These are phyloP conservation scores for Plantago ovata DNA, from an alignment of 257 asterid species.

Conservation along the genomic window DNA sequence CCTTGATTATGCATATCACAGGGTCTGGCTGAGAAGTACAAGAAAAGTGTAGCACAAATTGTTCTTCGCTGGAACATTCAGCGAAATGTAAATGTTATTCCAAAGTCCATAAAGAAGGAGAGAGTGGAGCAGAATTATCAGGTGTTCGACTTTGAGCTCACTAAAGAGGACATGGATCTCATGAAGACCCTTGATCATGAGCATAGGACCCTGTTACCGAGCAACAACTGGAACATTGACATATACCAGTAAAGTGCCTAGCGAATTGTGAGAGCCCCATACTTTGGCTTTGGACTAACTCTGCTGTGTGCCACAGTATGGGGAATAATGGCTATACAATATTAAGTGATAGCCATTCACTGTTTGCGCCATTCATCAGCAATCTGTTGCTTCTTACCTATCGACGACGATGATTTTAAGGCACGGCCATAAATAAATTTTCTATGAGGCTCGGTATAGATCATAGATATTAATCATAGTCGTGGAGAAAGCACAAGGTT, in stretches of 20 bases:
- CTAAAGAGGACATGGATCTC: slow-evolving; percentile 22
- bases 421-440: too few species aligned
- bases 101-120: slow-evolving; percentile 50
- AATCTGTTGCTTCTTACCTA: background rate
- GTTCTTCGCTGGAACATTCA: slow-evolving; percentile 56
- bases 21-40: slow-evolving; percentile 48
- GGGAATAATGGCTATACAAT: slow-evolving; percentile 1
- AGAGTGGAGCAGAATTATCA: slow-evolving; percentile 41
- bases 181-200: background rate
- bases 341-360: slow-evolving; percentile 4
- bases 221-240: slow-evolving; percentile 8
- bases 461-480: too few species aligned
- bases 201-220: background rate
- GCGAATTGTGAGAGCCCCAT: slow-evolving; percentile 30
- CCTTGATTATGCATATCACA: too few species aligned
- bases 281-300: background rate
- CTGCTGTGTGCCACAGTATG: background rate
- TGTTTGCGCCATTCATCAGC: slow-evolving; percentile 5
- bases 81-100: slow-evolving; percentile 41
- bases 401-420: too few species aligned
- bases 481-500: too few species aligned
- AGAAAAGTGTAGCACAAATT: slow-evolving; percentile 49
- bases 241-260: slow-evolving; percentile 18
- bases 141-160: slow-evolving; percentile 37
- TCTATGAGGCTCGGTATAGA: too few species aligned